phyloP scores from a whole-genome alignment of 805 yeast species.

The Starmerella geochares region DNA sequence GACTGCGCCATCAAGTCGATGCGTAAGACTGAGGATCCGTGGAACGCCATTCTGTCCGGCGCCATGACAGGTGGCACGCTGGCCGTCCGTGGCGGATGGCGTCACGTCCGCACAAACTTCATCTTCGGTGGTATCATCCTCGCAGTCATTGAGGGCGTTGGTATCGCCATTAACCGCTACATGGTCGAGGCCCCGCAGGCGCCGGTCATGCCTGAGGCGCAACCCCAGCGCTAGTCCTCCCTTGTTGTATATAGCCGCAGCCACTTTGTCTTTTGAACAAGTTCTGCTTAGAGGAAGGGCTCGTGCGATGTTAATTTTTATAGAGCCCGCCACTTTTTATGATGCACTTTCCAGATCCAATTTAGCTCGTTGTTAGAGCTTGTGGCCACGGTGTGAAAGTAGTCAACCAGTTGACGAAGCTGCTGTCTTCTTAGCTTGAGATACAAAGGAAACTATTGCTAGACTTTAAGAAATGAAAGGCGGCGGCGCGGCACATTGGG shows the following conservation, averaged over 20 bases:
- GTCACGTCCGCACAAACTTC: slow-evolving; percentile 90
- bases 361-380: not conserved
- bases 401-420: too few relatives aligned
- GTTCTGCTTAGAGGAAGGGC: slow-evolving; percentile 4
- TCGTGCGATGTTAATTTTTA: not conserved
- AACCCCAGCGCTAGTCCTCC: slow-evolving; percentile 9
- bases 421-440: too few relatives aligned
- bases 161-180: slow-evolving; percentile 85
- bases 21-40: slow-evolving; percentile 95
- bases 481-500: too few relatives aligned
- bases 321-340: slow-evolving; percentile 1
- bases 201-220: slow-evolving; percentile 30
- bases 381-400: too few relatives aligned
- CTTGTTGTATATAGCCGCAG: not conserved
- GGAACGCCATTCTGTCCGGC: slow-evolving; percentile 97
- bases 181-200: slow-evolving; percentile 59
- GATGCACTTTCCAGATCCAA: not conserved
- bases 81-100: slow-evolving; percentile 98
- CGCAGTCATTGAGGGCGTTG: slow-evolving; percentile 97
- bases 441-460: too few relatives aligned
- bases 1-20: slow-evolving; percentile 93
- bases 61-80: slow-evolving; percentile 96
- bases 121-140: slow-evolving; percentile 94
- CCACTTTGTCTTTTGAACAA: not conserved
- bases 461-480: too few relatives aligned